phyloP scores from a whole-genome alignment of 2,329 filamentous ascomycete genomes.

The Scytalidium sp. region DNA sequence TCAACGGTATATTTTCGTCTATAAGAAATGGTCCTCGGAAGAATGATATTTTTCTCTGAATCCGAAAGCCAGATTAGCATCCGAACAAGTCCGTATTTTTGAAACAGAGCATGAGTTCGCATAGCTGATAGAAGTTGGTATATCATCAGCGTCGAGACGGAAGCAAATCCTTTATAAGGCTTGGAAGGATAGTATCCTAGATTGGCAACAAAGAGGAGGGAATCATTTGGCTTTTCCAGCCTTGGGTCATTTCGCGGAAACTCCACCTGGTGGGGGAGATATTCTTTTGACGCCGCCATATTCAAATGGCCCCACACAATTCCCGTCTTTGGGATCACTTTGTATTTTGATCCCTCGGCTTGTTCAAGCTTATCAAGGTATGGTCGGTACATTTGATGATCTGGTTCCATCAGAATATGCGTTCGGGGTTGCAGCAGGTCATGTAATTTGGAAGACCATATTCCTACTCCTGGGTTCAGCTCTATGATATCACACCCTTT shows the following conservation, averaged over 20 bases:
- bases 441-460: constrained; percentile 79
- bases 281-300: constrained; percentile 45
- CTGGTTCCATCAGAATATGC: constrained; percentile 80
- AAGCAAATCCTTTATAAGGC: constrained; percentile 49
- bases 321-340: constrained; percentile 53
- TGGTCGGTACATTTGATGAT: constrained; percentile 52
- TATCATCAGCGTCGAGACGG: constrained; percentile 54
- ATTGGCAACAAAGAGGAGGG: constrained; percentile 71
- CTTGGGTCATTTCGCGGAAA: constrained; percentile 33
- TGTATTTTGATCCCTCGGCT: constrained; percentile 42
- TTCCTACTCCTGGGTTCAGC: constrained; percentile 73
- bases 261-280: constrained; percentile 51
- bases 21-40: constrained; percentile 57
- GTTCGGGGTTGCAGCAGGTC: constrained; percentile 71
- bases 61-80: constrained; percentile 72
- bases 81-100: constrained; percentile 75
- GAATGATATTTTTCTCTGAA: constrained; percentile 52
- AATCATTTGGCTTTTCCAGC: constrained; percentile 59
- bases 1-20: constrained; percentile 58
- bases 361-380: constrained; percentile 59
- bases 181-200: constrained; percentile 53
- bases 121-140: constrained; percentile 61
- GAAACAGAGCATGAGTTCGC: constrained; percentile 57
- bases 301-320: constrained; percentile 59
- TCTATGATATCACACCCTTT: constrained; percentile 83